Base-by-base conservation (phyloP, 139 green algal species). In the Pseudopediastrum boryanum region DNA sequence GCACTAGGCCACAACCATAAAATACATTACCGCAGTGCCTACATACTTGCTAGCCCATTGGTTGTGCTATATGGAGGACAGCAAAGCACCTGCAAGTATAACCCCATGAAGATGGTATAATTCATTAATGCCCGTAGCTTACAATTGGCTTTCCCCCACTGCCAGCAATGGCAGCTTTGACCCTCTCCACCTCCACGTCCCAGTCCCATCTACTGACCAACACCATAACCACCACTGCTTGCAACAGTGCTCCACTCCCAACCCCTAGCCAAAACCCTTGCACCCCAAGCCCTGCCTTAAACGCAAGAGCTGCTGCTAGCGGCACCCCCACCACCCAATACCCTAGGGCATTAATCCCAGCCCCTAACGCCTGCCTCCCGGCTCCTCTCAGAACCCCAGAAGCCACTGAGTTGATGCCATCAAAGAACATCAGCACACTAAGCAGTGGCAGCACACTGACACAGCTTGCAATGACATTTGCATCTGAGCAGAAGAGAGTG, bases 201-300 rank as follows among this genome's bases (percentile, higher is more conserved):
- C 85, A 90, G 69, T 86, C 63, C 46, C 80, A 85, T 1, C 67
- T 61, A 2, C 21, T 39, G 8, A 90, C 33, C 39, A 90, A 44
- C 25, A 61, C 56, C 8, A 54, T 25, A 13, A 85, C 63, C 42
- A 85, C 72, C 5, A 83, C 42, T 9, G 80, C 65, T 77, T 86
- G 79, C 35, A 87, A 27, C 25, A 39, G 71, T 0, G 82, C 79
- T 2, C 75, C 82, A 3, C 43, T 27, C 0, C 25, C 52, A 31
- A 94, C 48, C 3, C 88, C 90, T 0, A 66, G 46, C 87, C 87
- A 94, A 27, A 94, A 83, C 12, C 90, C 90, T 33, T 78, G n/a
- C 21, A 88, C 51, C 1, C 80, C 89, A 72, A 85, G n/a, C 1
- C 54, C 42, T 0, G 51, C 16, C 25, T 75, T 52, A 58, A 94